Evolutionary conservation across 306 rosid genomes (phyloP).

Genomic region (Ziziphus jujuba): DNA sequence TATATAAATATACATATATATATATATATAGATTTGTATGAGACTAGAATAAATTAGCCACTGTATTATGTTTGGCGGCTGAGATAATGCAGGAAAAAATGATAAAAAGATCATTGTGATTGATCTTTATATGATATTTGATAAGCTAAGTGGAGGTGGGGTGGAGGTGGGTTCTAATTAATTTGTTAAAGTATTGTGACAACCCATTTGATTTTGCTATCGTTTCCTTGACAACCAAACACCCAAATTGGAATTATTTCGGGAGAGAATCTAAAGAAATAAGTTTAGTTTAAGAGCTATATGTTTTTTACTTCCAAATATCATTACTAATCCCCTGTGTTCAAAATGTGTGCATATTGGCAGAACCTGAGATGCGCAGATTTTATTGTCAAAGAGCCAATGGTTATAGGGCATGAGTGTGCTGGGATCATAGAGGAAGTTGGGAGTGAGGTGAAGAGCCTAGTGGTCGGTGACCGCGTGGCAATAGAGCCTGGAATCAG

Average conservation of each 20-base stretch:
- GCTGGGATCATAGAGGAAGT: slow-evolving; percentile 87
- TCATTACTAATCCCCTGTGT: neutral
- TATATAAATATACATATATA: no score
- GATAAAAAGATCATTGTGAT: no score
- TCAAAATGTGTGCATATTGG: slow-evolving; percentile 23
- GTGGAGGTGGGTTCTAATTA: neutral
- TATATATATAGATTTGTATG: neutral
- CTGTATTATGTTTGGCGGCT: neutral
- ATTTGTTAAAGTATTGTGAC: no score
- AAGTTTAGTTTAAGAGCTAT: no score
- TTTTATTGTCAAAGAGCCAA: slow-evolving; percentile 77
- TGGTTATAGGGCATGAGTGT: slow-evolving; percentile 96
- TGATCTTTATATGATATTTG: neutral
- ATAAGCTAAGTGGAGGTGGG: neutral
- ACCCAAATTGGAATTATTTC: no score
- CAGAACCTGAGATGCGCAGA: slow-evolving; percentile 79
- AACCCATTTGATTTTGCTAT: no score
- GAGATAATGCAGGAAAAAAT: neutral
- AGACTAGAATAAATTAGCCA: neutral
- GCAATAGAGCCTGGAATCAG: slow-evolving; percentile 90
- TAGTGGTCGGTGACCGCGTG: slow-evolving; percentile 70
- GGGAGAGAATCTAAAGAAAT: no score
- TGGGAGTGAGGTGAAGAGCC: slow-evolving; percentile 58
- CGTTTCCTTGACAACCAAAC: no score
- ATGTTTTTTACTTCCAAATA: neutral